These are phyloP conservation scores for Ceratocystis alfenasii DNA, from an alignment of 2,329 filamentous ascomycete genomes.

Conservation along the genomic window DNA sequence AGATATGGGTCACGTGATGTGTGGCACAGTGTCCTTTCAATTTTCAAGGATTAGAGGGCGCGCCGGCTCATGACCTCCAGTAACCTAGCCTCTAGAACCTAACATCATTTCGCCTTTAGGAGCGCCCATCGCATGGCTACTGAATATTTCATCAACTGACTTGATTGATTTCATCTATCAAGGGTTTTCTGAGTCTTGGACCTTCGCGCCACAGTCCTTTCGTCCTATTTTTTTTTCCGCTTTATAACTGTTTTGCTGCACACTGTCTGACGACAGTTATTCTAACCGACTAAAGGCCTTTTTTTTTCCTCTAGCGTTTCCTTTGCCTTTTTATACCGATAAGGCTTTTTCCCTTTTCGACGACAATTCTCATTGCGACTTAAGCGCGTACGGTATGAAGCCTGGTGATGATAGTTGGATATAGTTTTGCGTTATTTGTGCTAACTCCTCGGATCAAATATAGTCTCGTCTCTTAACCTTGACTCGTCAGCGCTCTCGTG, in stretches of 20 bases:
- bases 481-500: neutral
- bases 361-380: neutral
- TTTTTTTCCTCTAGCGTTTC: neutral
- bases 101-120: neutral
- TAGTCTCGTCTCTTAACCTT: neutral
- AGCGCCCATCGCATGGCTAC: neutral
- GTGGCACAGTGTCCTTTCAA: neutral
- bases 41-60: neutral
- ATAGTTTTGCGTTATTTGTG: neutral
- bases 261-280: neutral
- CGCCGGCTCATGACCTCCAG: neutral
- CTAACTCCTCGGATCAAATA: neutral
- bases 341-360: neutral
- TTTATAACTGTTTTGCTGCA: constrained; percentile 2
- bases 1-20: neutral
- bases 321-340: neutral
- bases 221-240: neutral
- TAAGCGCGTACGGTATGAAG: neutral
- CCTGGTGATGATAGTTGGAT: neutral
- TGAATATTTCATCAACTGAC: neutral
- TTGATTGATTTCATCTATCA: constrained; percentile 1
- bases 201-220: neutral
- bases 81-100: neutral
- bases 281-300: neutral
- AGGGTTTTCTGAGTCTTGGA: neutral